Base-by-base conservation (phyloP, 352 stramenopile species). In the Phytophthora boehmeriae region DNA sequence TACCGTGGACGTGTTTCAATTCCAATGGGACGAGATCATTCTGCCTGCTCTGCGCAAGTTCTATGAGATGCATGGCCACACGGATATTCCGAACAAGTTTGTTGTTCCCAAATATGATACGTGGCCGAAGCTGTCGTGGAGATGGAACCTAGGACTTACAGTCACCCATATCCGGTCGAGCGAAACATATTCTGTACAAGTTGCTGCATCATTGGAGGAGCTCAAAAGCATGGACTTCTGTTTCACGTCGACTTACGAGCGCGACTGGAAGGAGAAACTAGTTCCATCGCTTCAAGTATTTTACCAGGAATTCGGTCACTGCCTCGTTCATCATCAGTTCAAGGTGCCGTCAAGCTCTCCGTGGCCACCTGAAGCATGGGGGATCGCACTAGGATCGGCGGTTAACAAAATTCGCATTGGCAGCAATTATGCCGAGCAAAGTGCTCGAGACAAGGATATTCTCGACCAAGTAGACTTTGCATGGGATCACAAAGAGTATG, bases 181-280 rank as follows among this genome's bases (percentile, higher is more conserved):
- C 5, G 53, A 68, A 16, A 16, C 44, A 8, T 80, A 77, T 53
- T 30, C 45, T 23, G n/a, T 42, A 19, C 67, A 75, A 52, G 35
- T 76, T 39, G 41, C 67, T 34, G 38, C 16, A 19, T 71, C 57
- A 17, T 19, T 53, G 9, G 50, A 60, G 4, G 71, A 70, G 16
- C 64, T 90, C 4, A 19, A 52, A 10, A 54, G 30, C 1, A 55
- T 88, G 35, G 66, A 59, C 0, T 85, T 89, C 38, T 68, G 68
- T 41, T 51, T 51, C 10, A 81, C 78, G 30, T 62, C 65, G 30
- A 77, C 82, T 48, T 59, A 46, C 34, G 71, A 48, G 44, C 56
- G 59, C 23, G 60, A 87, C 16, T 89, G 79, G 79, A 65, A 41
- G 17, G 51, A 76, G 19, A 65, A 73, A 41, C 55, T 85, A 13